These are phyloP conservation scores for Dothideomycetes sp. DNA, from an alignment of 2,329 filamentous ascomycete species.

Conservation along the genomic window DNA sequence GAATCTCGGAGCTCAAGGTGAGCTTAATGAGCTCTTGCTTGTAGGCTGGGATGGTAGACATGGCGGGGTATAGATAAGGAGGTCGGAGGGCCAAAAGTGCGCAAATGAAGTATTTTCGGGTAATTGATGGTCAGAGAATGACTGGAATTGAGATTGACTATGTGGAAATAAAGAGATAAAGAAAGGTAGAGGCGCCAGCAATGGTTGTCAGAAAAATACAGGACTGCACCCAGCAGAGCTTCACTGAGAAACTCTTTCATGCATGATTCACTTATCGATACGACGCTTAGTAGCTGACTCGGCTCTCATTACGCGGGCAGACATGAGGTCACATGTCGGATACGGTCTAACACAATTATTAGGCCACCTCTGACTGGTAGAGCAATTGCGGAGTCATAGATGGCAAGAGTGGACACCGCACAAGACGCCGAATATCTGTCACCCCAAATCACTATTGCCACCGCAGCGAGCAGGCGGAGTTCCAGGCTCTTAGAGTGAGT, in stretches of 20 bases:
- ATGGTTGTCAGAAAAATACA: neutral
- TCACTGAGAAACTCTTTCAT: neutral
- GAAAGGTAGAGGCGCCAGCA: neutral
- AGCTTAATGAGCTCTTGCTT: slow-evolving; percentile 64
- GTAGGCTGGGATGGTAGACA: slow-evolving; percentile 34
- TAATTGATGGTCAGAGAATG: too few species aligned
- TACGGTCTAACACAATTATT: too few species aligned
- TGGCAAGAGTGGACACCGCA: neutral
- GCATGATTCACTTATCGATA: neutral
- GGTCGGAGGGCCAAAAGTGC: neutral
- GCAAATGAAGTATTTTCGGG: too few species aligned
- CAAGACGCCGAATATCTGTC: too few species aligned
- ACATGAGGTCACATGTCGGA: neutral
- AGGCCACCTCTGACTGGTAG: too few species aligned
- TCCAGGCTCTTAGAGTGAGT: neutral
- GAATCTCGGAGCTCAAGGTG: slow-evolving; percentile 55
- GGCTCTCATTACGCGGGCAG: neutral
- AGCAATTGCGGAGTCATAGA: neutral
- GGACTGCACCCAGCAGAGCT: neutral
- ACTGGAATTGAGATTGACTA: too few species aligned
- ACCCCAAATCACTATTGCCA: too few species aligned
- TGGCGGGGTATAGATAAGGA: neutral
- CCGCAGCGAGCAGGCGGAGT: neutral
- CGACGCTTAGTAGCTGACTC: neutral
- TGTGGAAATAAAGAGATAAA: neutral